A percentile compares a stretch with the other conserved stretches of the same genome.
Conservation (phyloP, 345 rosid species). For the Brassica incana region DNA sequence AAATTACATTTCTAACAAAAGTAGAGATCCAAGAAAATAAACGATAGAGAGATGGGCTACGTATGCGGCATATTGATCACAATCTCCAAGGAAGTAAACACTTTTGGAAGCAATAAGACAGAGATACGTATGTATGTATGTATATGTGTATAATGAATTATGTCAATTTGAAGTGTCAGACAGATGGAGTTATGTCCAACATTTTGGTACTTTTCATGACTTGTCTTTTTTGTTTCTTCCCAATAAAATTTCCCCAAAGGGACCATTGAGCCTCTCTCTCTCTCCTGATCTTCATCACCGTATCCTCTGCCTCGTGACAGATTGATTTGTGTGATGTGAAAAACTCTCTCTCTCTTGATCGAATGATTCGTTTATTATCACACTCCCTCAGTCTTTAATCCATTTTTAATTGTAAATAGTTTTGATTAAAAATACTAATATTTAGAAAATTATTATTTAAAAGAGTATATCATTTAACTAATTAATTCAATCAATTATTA, state of each 20-base stretch:
- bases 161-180: constrained; percentile 31
- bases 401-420: no score
- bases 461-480: no score
- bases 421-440: no score
- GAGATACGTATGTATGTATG: neutral
- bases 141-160: constrained; percentile 12
- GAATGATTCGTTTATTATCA: constrained; percentile 31
- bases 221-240: constrained; percentile 38
- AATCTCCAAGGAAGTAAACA: constrained; percentile 37
- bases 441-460: no score
- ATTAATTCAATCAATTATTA: no score
- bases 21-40: constrained; percentile 26
- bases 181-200: constrained; percentile 39
- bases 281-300: constrained; percentile 30
- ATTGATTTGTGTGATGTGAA: constrained; percentile 37
- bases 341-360: neutral
- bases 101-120: constrained; percentile 38
- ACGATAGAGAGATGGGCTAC: constrained; percentile 43
- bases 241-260: constrained; percentile 34
- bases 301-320: constrained; percentile 39
- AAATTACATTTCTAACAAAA: constrained; percentile 4
- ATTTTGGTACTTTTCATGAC: constrained; percentile 46
- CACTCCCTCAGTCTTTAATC: neutral
- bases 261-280: constrained; percentile 30
- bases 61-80: constrained; percentile 44